Percentiles rank a stretch among this genome's conserved stretches.
These are phyloP conservation scores for Petunia axillaris DNA, from an alignment of 257 asterid species.

Conservation along the genomic window DNA sequence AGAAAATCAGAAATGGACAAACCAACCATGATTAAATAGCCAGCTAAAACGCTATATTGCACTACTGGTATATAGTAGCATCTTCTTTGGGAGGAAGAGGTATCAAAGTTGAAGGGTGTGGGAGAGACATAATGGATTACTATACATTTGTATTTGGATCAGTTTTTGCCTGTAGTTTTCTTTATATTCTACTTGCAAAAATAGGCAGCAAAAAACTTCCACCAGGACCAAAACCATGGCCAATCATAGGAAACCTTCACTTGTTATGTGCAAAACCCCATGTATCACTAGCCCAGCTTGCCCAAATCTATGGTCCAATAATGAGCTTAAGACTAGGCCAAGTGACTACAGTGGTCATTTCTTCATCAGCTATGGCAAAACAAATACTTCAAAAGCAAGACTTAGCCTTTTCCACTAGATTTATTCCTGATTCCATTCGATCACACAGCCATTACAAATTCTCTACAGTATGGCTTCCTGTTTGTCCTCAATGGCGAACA, in stretches of 20 bases:
- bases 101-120: too few species aligned
- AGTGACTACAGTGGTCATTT: neutral
- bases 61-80: too few species aligned
- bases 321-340: neutral
- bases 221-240: constrained; percentile 28
- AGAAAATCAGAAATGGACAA: too few species aligned
- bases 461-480: neutral
- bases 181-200: neutral
- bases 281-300: constrained; percentile 24
- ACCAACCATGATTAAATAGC: too few species aligned
- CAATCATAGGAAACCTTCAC: constrained; percentile 26
- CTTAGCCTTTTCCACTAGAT: neutral
- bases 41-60: too few species aligned
- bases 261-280: constrained; percentile 29
- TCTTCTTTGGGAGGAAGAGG: too few species aligned
- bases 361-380: neutral
- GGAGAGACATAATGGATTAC: neutral
- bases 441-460: neutral
- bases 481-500: constrained; percentile 16
- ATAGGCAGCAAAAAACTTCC: neutral
- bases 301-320: constrained; percentile 18
- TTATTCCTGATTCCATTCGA: neutral
- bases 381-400: neutral
- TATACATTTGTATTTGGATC: neutral
- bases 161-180: neutral